Conservation (phyloP, 176 grass and related monocot species). For the Eremochloa ophiuroides region DNA sequence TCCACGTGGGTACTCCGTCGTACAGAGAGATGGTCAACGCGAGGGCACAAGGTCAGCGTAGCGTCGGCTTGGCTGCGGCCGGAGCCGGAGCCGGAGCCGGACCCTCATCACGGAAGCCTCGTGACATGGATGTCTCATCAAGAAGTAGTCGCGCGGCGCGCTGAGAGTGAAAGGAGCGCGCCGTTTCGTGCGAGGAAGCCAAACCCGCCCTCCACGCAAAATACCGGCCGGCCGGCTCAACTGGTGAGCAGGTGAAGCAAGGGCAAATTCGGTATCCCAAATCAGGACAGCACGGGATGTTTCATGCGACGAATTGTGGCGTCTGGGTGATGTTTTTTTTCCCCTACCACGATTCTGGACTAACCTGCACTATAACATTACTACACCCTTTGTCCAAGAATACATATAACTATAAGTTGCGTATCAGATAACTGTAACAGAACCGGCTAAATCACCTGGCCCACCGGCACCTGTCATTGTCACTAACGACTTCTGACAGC, state of each 20-base stretch:
- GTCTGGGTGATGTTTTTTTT: not conserved
- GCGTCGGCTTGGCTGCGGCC: too few relatives aligned
- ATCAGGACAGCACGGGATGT: not conserved
- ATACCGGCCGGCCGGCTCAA: not conserved
- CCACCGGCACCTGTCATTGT: too few relatives aligned
- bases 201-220: not conserved
- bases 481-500: too few relatives aligned
- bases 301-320: not conserved
- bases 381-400: too few relatives aligned
- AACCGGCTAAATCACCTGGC: too few relatives aligned
- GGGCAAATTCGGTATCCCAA: not conserved
- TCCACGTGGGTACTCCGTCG: too few relatives aligned
- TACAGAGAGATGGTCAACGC: not conserved
- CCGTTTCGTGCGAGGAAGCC: not conserved
- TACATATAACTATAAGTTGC: too few relatives aligned
- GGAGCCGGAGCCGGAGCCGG: too few relatives aligned
- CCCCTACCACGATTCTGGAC: not conserved
- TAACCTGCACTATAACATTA: too few relatives aligned
- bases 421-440: too few relatives aligned
- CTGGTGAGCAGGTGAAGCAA: not conserved
- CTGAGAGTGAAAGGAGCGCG: constrained; percentile 9
- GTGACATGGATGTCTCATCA: not conserved
- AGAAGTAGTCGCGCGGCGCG: too few relatives aligned
- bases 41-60: not conserved
- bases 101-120: not conserved